These are phyloP conservation scores for Cymodocea nodosa DNA, from an alignment of 116 monocot genomes.

Conservation along the genomic window DNA sequence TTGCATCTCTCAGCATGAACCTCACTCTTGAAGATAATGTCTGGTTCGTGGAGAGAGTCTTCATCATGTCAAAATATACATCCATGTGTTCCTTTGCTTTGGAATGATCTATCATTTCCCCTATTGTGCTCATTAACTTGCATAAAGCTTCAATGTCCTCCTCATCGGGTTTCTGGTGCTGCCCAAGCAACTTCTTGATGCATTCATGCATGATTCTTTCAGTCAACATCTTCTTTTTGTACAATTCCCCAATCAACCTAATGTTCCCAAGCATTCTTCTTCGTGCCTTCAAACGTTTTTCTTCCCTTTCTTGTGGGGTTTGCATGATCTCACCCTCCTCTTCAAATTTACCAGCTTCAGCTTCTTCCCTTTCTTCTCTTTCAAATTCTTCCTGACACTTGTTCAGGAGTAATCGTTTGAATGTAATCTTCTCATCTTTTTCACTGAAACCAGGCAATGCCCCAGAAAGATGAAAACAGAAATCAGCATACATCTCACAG, in stretches of 20 bases:
- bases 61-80: conserved; percentile 65
- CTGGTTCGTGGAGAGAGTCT: conserved; percentile 49
- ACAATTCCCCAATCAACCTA: conserved; percentile 85
- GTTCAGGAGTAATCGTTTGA: conserved; percentile 73
- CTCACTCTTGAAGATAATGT: conserved; percentile 67
- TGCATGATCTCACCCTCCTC: conserved; percentile 59
- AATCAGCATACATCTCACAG: conserved; percentile 95
- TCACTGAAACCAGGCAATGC: conserved; percentile 67
- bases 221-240: conserved; percentile 89
- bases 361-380: conserved; percentile 75
- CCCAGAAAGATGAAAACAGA: conserved; percentile 56
- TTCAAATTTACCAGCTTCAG: conserved; percentile 57
- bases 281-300: conserved; percentile 47
- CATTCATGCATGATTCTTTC: conserved; percentile 96
- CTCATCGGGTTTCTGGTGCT: conserved; percentile 59
- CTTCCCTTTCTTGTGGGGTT: conserved; percentile 51
- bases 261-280: conserved; percentile 91
- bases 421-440: conserved; percentile 77
- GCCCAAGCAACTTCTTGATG: conserved; percentile 56
- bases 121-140: conserved; percentile 91
- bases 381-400: conserved; percentile 98
- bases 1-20: conserved; percentile 78
- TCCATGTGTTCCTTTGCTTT: conserved; percentile 82
- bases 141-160: conserved; percentile 85
- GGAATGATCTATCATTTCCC: conserved; percentile 68